Evolutionary conservation across 2,329 filamentous ascomycete genomes (phyloP).

Genomic region (Myriosclerotinia scirpicola): DNA sequence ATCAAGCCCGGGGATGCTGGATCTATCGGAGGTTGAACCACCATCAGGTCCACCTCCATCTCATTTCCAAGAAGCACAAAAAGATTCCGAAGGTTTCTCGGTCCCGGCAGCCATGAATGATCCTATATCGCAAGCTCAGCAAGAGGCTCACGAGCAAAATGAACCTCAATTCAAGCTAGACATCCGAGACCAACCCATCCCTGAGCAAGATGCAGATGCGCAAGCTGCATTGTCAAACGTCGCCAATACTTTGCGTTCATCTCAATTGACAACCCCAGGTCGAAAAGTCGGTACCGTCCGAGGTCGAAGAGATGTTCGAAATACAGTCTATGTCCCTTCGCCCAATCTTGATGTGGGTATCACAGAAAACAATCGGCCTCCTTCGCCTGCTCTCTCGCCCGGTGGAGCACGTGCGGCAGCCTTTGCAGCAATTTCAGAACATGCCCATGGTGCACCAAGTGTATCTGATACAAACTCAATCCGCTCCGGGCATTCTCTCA

Average conservation of each 20-base stretch:
- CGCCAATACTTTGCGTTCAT: constrained; percentile 66
- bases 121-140: constrained; percentile 70
- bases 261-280: constrained; percentile 60
- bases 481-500: constrained; percentile 80
- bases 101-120: constrained; percentile 65
- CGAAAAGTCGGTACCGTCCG: constrained; percentile 75
- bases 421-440: constrained; percentile 59
- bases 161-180: constrained; percentile 72
- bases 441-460: constrained; percentile 50
- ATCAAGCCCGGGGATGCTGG: constrained; percentile 41
- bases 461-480: constrained; percentile 88
- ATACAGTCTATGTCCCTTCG: constrained; percentile 78
- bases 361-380: constrained; percentile 32
- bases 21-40: constrained; percentile 53
- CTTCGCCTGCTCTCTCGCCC: constrained; percentile 40
- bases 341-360: constrained; percentile 36
- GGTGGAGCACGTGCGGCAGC: constrained; percentile 46
- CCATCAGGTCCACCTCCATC: constrained; percentile 51
- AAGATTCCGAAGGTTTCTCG: constrained; percentile 74
- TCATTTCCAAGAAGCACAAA: constrained; percentile 46
- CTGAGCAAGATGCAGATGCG: constrained; percentile 73
- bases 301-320: constrained; percentile 86
- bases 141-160: constrained; percentile 59
- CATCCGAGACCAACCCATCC: constrained; percentile 75
- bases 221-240: constrained; percentile 75